Conservation (phyloP, 78 protist genomes). For the Dictyostelium firmibasis region DNA sequence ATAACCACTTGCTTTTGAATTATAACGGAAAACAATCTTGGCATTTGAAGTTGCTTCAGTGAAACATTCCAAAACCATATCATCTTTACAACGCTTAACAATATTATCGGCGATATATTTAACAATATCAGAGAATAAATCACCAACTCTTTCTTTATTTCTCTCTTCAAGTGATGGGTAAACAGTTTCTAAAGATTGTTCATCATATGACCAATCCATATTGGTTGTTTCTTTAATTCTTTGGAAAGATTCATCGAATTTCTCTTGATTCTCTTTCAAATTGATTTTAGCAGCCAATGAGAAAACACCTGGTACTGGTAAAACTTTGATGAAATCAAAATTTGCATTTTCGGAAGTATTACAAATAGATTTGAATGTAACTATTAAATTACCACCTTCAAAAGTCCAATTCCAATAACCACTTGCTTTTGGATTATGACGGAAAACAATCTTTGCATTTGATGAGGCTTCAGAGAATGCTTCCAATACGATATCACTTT, state of each 20-base stretch:
- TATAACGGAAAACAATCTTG: not conserved
- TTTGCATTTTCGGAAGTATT: not conserved
- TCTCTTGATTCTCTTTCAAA: constrained; percentile 23
- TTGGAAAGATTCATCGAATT: not conserved
- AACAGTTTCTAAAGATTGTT: not conserved
- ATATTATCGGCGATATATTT: not conserved
- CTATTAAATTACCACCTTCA: not conserved
- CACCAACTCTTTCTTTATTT: constrained; percentile 29
- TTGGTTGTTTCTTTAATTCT: constrained; percentile 8
- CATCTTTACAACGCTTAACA: constrained; percentile 15
- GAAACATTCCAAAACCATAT: constrained; percentile 46
- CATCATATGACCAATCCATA: constrained; percentile 19
- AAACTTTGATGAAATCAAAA: not conserved
- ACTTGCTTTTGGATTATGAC: not conserved
- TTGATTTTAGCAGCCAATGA: constrained; percentile 10
- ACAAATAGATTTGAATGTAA: not conserved
- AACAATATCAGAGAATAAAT: not conserved
- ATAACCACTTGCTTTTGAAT: constrained; percentile 16
- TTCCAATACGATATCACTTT: not conserved
- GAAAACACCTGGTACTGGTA: constrained; percentile 50
- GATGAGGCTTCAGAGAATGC: constrained; percentile 37
- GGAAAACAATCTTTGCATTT: not conserved
- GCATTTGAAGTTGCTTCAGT: constrained; percentile 9
- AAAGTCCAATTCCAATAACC: constrained; percentile 17
- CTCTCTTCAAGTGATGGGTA: constrained; percentile 20